Evolutionary conservation across 768 basidiomycete species (phyloP).

Genomic region (Fistulinella prunicolor): DNA sequence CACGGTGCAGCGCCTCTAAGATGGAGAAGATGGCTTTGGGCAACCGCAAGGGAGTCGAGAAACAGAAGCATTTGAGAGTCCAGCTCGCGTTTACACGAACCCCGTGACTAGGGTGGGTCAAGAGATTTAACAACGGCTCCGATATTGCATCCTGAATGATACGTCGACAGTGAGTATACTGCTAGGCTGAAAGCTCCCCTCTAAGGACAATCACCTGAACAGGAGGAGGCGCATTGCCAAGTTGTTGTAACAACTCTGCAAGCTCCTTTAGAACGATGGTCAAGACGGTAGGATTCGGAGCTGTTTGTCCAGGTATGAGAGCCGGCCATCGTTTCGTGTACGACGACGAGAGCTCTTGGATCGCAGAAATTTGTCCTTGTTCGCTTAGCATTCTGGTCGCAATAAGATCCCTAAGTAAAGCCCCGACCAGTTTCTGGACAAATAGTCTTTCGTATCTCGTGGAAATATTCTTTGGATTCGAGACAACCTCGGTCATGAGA

Average conservation of each 20-base stretch:
- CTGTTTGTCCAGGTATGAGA: conserved; percentile 80
- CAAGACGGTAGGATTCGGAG: conserved; percentile 65
- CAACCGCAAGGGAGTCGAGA: conserved; percentile 80
- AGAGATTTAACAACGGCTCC: conserved; percentile 80
- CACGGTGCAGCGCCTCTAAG: conserved; percentile 80
- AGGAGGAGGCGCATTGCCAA: conserved; percentile 88
- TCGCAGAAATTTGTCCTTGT: conserved; percentile 88
- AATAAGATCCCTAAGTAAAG: conserved; percentile 81
- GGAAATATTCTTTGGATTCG: conserved; percentile 48
- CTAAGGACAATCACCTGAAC: conserved; percentile 57
- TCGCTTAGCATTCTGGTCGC: conserved; percentile 89
- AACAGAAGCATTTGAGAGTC: conserved; percentile 88
- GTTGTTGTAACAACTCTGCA: conserved; percentile 78
- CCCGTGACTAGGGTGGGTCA: conserved; percentile 83
- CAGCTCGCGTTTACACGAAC: conserved; percentile 86
- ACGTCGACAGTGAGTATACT: background rate
- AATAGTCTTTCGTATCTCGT: conserved; percentile 74
- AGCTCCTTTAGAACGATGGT: conserved; percentile 79
- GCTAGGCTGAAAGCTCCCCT: background rate
- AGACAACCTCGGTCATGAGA: conserved; percentile 74
- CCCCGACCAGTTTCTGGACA: conserved; percentile 67
- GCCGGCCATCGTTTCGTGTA: conserved; percentile 93
- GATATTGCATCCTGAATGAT: conserved; percentile 71
- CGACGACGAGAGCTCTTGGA: conserved; percentile 76
- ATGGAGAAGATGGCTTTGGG: conserved; percentile 75